Evolutionary conservation across 2,329 filamentous ascomycete genomes (phyloP).

Genomic region (Trichoderma koningii): DNA sequence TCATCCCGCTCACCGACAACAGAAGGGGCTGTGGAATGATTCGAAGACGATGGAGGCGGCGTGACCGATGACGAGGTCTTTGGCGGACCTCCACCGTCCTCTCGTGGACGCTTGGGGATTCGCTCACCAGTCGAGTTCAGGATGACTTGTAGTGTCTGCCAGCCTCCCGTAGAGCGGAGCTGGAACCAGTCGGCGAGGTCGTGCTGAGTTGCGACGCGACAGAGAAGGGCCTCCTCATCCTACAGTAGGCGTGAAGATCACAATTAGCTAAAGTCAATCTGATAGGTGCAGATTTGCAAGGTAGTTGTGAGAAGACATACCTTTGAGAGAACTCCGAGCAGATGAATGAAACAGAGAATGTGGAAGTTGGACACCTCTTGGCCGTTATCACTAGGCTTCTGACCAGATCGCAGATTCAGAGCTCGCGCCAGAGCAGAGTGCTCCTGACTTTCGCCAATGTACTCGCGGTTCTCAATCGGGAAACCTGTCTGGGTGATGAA

Average conservation of each 20-base stretch:
- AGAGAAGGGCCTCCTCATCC: conserved; percentile 88
- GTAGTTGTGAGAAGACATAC: conserved; percentile 52
- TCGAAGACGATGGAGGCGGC: conserved; percentile 31
- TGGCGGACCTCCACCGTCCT: conserved; percentile 41
- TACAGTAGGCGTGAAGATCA: conserved; percentile 42
- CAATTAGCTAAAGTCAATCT: conserved; percentile 1
- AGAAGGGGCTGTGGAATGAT: conserved; percentile 34
- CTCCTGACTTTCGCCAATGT: conserved; percentile 84
- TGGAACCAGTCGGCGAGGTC: conserved; percentile 80
- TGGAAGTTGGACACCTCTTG: conserved; percentile 89
- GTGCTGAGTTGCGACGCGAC: conserved; percentile 78
- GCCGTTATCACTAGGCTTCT: conserved; percentile 62
- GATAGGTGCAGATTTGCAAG: neutral
- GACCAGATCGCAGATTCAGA: conserved; percentile 62
- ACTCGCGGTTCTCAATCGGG: conserved; percentile 87
- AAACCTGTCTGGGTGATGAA: conserved; percentile 75
- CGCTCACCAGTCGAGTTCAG: conserved; percentile 97
- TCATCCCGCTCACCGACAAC: conserved; percentile 46
- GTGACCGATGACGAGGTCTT: conserved; percentile 33
- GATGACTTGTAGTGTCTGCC: conserved; percentile 91
- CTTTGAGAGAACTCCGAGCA: conserved; percentile 80
- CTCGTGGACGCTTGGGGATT: conserved; percentile 72
- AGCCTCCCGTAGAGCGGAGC: conserved; percentile 83
- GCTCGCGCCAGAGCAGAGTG: conserved; percentile 67
- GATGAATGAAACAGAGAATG: conserved; percentile 81